phyloP scores from a whole-genome alignment of 306 rosid species.

The Dryas alaskensis region DNA sequence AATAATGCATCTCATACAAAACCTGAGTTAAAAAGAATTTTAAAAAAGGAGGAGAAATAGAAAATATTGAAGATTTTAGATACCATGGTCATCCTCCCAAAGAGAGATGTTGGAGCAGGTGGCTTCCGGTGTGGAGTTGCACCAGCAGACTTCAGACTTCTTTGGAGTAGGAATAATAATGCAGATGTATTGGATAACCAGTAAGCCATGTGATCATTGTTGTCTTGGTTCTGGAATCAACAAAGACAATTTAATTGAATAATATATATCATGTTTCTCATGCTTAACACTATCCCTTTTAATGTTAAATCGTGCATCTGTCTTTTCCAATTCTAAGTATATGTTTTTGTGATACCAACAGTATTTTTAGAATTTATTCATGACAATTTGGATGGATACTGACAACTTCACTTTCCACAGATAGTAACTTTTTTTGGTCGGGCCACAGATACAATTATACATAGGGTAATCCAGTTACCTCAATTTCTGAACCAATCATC shows the following conservation, averaged over 20 bases:
- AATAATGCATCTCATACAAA: background rate
- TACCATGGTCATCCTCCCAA: conserved; percentile 99
- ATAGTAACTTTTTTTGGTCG: background rate
- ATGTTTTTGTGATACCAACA: no score
- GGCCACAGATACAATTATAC: background rate
- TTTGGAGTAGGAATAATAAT: conserved; percentile 83
- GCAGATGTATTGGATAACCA: conserved; percentile 96
- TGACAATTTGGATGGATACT: no score
- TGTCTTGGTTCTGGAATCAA: conserved; percentile 81
- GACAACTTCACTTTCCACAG: background rate
- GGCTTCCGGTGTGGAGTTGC: conserved; percentile 68
- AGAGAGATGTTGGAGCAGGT: conserved; percentile 81
- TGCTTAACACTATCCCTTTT: background rate
- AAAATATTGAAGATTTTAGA: conserved; percentile 5
- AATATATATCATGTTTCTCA: background rate
- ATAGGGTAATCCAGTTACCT: conserved; percentile 49
- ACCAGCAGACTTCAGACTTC: conserved; percentile 74
- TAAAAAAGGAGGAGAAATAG: conserved; percentile 7
- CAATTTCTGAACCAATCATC: conserved; percentile 97
- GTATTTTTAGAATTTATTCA: no score
- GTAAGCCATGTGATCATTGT: conserved; percentile 91
- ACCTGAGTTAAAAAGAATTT: background rate
- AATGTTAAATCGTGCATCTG: background rate
- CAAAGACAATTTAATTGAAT: conserved; percentile 12
- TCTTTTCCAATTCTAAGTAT: background rate